Evolutionary conservation across 1,284 basidiomycete species (phyloP).

Genomic region (Sutorius eximius): DNA sequence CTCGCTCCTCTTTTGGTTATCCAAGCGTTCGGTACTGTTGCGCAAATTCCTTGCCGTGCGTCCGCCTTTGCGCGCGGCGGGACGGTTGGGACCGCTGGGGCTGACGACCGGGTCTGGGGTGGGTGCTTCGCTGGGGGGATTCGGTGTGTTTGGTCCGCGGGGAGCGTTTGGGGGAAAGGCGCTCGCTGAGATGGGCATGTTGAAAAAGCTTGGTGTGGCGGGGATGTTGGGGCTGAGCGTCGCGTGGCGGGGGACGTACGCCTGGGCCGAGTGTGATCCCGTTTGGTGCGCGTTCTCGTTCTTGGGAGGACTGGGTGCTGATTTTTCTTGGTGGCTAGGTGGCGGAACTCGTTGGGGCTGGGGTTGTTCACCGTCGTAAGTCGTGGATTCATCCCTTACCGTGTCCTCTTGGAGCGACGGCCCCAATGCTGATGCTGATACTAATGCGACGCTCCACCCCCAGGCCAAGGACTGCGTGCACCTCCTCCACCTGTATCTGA

Average conservation of each 20-base stretch:
- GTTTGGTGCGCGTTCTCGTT: constrained; percentile 53
- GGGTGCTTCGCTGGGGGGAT: constrained; percentile 1
- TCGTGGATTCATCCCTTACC: neutral
- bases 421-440: neutral
- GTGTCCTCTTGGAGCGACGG: neutral
- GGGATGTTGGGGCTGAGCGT: constrained; percentile 45
- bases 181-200: constrained; percentile 22
- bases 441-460: too few relatives aligned
- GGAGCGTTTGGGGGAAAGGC: constrained; percentile 22
- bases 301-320: neutral
- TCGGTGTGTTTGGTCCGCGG: constrained; percentile 7
- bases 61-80: constrained; percentile 31
- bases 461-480: constrained; percentile 66
- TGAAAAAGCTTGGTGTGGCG: constrained; percentile 32
- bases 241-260: constrained; percentile 54
- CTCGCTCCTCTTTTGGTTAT: constrained; percentile 52
- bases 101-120: constrained; percentile 13
- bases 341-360: constrained; percentile 70
- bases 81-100: constrained; percentile 18
- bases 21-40: constrained; percentile 48
- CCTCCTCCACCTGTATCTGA: constrained; percentile 64
- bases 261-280: constrained; percentile 66
- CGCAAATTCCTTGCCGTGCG: constrained; percentile 56
- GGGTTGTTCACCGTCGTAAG: constrained; percentile 66
- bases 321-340: constrained; percentile 42